Percentiles rank a stretch among this genome's conserved stretches.
Conservation (phyloP, 345 rosid species). For the Barbarea vulgaris region DNA sequence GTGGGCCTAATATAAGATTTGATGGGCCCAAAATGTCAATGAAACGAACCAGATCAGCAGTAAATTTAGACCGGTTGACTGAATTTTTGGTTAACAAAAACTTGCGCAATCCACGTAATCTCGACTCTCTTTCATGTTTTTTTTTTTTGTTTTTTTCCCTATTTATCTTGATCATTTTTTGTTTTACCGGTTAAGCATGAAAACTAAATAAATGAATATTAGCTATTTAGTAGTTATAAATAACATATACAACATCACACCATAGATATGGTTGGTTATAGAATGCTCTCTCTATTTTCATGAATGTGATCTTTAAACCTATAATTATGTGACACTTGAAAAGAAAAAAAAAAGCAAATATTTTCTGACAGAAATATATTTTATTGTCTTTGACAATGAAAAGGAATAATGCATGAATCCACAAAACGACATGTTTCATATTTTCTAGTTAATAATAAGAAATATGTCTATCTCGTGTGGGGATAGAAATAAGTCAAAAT, state of each 20-base stretch:
- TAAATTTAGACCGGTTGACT: not conserved
- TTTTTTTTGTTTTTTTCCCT: not conserved
- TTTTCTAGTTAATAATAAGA: not conserved
- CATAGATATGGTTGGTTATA: too few relatives aligned
- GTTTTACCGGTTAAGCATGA: too few relatives aligned
- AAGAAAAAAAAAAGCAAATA: not conserved
- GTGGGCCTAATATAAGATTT: not conserved
- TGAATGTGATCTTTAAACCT: too few relatives aligned
- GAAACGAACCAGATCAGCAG: not conserved
- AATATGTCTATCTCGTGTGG: conserved; percentile 2
- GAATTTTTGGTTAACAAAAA: too few relatives aligned
- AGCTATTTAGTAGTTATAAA: too few relatives aligned
- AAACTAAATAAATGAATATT: too few relatives aligned
- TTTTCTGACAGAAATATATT: not conserved
- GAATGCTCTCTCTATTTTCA: too few relatives aligned
- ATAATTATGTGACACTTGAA: not conserved
- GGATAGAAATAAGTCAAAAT: conserved; percentile 38
- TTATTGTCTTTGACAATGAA: conserved; percentile 17
- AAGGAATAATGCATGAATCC: conserved; percentile 25
- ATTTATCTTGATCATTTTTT: not conserved
- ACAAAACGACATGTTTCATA: conserved; percentile 36
- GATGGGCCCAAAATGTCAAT: not conserved
- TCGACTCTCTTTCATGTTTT: not conserved
- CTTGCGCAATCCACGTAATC: too few relatives aligned
- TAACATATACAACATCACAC: too few relatives aligned